phyloP scores from a whole-genome alignment of 208 protist species.

The Crithidia acanthocephali region DNA sequence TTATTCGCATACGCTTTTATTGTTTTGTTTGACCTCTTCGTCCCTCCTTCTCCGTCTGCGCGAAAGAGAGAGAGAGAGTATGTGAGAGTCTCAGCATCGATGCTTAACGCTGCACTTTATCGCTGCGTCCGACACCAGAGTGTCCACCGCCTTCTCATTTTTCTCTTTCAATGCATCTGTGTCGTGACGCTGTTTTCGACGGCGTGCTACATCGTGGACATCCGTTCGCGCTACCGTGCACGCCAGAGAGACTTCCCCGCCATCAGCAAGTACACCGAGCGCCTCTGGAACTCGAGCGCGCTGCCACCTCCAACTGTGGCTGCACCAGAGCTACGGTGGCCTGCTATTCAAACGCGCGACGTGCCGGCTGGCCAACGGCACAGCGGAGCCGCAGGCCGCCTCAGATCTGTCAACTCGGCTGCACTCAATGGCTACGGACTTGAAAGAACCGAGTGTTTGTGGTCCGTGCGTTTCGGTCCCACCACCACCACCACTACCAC shows the following conservation, averaged over 20 bases:
- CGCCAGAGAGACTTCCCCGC: conserved; percentile 1
- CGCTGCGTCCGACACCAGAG: conserved; percentile 6
- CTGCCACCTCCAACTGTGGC: not conserved
- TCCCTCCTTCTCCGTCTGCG: conserved; percentile 1
- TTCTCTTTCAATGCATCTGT: conserved; percentile 24
- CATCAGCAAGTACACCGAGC: not conserved
- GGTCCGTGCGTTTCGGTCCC: not conserved
- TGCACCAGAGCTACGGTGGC: not conserved
- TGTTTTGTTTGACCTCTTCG: conserved; percentile 13
- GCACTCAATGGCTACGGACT: not conserved
- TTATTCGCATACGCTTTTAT: conserved; percentile 9
- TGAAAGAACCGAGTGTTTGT: conserved; percentile 11
- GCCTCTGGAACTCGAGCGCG: conserved; percentile 5
- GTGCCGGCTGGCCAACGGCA: not conserved
- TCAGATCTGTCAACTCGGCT: not conserved
- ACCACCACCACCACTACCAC: not conserved
- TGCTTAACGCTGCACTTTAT: conserved; percentile 9
- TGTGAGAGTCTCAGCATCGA: not conserved
- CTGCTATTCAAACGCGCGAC: not conserved
- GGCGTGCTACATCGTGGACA: conserved; percentile 24
- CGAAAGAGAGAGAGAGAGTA: not conserved
- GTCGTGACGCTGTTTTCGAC: conserved; percentile 15
- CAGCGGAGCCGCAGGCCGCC: not conserved
- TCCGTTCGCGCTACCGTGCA: conserved; percentile 20
- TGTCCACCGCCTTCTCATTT: conserved; percentile 3